Base-by-base conservation (phyloP, 495 filamentous ascomycete species). In the Clavariopsis aquatica region DNA sequence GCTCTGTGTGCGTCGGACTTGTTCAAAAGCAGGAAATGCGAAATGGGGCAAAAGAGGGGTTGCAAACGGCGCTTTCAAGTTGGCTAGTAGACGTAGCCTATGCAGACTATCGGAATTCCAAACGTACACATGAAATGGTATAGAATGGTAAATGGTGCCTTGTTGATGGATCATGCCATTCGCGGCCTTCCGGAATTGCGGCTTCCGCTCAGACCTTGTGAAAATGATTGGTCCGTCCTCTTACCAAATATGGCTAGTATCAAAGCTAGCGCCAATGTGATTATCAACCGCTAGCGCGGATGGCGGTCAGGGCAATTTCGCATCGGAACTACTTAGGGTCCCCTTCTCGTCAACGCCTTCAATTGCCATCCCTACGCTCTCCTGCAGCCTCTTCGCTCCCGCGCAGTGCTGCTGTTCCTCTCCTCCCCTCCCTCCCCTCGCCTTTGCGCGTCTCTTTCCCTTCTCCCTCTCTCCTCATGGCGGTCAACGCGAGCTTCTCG, bases 401-500 rank as follows among this genome's bases (percentile, higher is more conserved):
- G 28, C 29, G 43, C 26, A 27, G 51, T 36, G 60, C 27, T 38
- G 51, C 64, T 19, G 23, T n/a, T 15, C 13, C 31, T 49, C 29
- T 27, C 45, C 20, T 20, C 38, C 34, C 36, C 23, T 29, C 26
- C 49, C 29, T 58, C 52, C 41, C 55, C 52, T 49, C 34, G 17
- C n/a, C 31, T 9, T 12, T 41, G 36, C 31, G 53, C 36, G 53
- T 26, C 38, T 54, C 6, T 54, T 34, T 45, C 59, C 24, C 22
- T 8, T n/a, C 9, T 23, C 47, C n/a, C n/a, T 10, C 29, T 49
- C 52, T 53, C 75, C 73, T 60, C 53, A 89, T 91, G 87, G 83
- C 81, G 69, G 65, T 81, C 71, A 91, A 89, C 72, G 85, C 81
- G 77, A 89, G 82, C 77, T 89, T 91, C 69, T 94, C 91, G 78